Conservation (phyloP, 2,329 filamentous ascomycete species). For the Tolypocladium sp. region DNA sequence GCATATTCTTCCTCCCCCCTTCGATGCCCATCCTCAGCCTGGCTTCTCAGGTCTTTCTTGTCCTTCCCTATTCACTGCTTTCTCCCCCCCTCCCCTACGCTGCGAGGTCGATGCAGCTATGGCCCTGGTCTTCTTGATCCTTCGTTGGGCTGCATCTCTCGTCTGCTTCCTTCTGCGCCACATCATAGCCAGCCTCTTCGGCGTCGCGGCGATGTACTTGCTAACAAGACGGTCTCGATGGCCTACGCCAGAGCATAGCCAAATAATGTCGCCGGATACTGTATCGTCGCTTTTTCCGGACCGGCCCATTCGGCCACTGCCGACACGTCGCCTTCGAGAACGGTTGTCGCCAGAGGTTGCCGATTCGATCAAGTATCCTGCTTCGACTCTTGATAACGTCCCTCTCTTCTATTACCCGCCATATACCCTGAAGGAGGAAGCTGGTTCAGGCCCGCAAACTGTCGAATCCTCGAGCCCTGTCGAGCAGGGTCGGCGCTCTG, state of each 20-base stretch:
- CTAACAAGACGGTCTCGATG: conserved; percentile 15
- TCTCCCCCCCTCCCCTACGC: background rate
- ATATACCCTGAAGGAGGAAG: conserved; percentile 45
- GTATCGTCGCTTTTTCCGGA: conserved; percentile 76
- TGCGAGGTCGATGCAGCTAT: background rate
- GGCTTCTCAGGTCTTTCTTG: background rate
- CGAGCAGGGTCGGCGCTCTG: conserved; percentile 13
- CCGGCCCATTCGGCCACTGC: conserved; percentile 85
- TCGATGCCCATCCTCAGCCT: conserved; percentile 15
- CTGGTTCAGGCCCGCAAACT: conserved; percentile 7
- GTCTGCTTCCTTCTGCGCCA: conserved; percentile 3
- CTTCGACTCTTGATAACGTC: conserved; percentile 58
- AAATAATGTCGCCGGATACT: conserved; percentile 62
- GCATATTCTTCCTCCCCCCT: conserved; percentile 10
- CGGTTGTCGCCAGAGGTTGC: conserved; percentile 79
- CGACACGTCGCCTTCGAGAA: conserved; percentile 80
- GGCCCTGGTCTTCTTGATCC: background rate
- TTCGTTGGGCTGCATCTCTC: conserved; percentile 1
- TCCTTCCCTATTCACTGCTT: conserved; percentile 4
- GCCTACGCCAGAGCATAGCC: conserved; percentile 29
- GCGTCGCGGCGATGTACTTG: conserved; percentile 12
- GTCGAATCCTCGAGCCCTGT: conserved; percentile 10
- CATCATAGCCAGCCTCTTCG: conserved; percentile 6
- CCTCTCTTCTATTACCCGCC: conserved; percentile 59
- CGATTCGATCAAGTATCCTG: conserved; percentile 73